Percentiles rank a stretch among this genome's conserved stretches.
These are phyloP conservation scores for Hygrocybe punicea DNA, from an alignment of 768 basidiomycete species.

Conservation along the genomic window DNA sequence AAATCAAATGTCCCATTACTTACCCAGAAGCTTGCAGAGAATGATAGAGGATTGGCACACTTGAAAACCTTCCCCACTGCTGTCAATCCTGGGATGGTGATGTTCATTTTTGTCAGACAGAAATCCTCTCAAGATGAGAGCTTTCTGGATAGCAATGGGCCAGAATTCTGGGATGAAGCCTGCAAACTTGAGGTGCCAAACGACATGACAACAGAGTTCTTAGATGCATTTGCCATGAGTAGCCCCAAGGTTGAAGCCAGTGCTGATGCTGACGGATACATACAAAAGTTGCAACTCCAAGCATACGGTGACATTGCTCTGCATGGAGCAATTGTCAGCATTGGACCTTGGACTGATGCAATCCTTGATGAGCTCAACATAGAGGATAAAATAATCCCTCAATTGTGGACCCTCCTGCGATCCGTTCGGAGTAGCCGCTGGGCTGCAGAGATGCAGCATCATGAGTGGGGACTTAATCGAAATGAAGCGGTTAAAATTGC, in stretches of 20 bases:
- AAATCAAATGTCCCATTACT: neutral
- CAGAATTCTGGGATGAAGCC: too few relatives aligned
- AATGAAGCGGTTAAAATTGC: neutral
- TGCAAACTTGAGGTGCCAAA: too few relatives aligned
- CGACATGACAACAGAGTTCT: too few relatives aligned
- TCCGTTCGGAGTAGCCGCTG: neutral
- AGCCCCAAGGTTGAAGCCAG: neutral
- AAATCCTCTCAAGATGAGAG: too few relatives aligned
- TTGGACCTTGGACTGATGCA: neutral
- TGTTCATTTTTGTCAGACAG: too few relatives aligned
- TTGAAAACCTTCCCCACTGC: neutral
- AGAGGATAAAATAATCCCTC: neutral
- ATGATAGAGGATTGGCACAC: neutral
- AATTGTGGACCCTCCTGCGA: neutral
- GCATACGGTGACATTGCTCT: neutral
- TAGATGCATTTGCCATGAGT: neutral
- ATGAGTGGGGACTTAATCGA: neutral
- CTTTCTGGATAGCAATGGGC: too few relatives aligned
- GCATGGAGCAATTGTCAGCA: conserved; percentile 1
- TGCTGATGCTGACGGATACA: too few relatives aligned
- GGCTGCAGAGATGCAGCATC: neutral
- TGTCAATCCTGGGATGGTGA: neutral
- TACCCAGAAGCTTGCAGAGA: too few relatives aligned
- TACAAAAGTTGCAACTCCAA: too few relatives aligned
- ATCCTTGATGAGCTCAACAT: neutral